Evolutionary conservation across 2,329 filamentous ascomycete species (phyloP).

Genomic region (Truncatella angustata): DNA sequence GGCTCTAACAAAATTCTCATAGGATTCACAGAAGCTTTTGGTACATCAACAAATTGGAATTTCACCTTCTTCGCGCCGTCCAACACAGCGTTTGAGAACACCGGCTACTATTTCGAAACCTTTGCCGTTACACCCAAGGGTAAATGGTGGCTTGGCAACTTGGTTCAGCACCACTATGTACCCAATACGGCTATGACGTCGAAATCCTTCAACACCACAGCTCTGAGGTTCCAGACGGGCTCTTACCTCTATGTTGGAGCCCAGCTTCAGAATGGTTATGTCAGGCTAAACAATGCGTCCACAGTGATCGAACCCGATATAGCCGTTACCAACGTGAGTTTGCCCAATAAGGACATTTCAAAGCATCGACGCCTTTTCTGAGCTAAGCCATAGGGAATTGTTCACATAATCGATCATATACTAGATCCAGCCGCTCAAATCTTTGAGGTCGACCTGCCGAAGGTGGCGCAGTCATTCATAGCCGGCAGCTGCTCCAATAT

Average conservation of each 20-base stretch:
- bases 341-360: background rate
- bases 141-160: constrained; percentile 26
- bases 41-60: constrained; percentile 23
- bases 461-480: constrained; percentile 21
- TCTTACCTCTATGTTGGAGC: constrained; percentile 23
- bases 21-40: constrained; percentile 28
- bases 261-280: constrained; percentile 14
- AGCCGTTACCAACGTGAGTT: constrained; percentile 18
- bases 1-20: no score
- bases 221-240: constrained; percentile 22
- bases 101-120: constrained; percentile 24
- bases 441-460: constrained; percentile 21
- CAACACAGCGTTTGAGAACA: constrained; percentile 27
- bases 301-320: constrained; percentile 13
- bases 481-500: constrained; percentile 26
- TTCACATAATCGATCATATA: constrained; percentile 23
- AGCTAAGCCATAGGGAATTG: constrained; percentile 16
- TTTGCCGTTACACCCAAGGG: constrained; percentile 24
- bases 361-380: background rate
- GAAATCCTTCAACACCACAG: constrained; percentile 18
- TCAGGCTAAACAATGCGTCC: constrained; percentile 22
- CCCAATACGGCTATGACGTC: constrained; percentile 21
- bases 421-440: constrained; percentile 24
- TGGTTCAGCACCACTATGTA: constrained; percentile 24
- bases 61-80: constrained; percentile 31